A percentile compares a stretch with the other conserved stretches of the same genome.
These are phyloP conservation scores for Hyphodiscus sp. DNA, from an alignment of 2,329 filamentous ascomycete species.

Conservation along the genomic window DNA sequence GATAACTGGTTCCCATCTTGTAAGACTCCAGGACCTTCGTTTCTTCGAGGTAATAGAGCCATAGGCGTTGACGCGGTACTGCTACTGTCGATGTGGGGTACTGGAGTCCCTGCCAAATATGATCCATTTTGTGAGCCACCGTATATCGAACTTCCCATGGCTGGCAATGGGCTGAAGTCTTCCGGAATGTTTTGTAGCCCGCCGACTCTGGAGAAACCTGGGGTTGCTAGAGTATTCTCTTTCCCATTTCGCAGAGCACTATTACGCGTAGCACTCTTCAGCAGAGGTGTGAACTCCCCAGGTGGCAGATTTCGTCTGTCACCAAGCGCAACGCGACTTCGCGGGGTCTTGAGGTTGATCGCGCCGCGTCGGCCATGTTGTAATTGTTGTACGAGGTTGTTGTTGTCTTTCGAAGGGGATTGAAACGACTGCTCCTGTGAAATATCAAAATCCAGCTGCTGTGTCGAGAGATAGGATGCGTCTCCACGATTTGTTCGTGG, in stretches of 20 bases:
- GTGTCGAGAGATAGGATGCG: conserved; percentile 68
- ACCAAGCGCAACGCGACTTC: conserved; percentile 59
- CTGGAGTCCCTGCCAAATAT: conserved; percentile 62
- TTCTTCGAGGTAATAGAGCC: conserved; percentile 57
- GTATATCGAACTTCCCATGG: conserved; percentile 66
- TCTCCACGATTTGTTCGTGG: conserved; percentile 81
- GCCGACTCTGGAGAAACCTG: conserved; percentile 54
- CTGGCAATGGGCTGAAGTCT: conserved; percentile 68
- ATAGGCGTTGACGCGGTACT: conserved; percentile 81
- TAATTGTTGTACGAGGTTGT: conserved; percentile 70
- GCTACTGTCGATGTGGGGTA: conserved; percentile 70
- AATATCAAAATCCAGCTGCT: conserved; percentile 67
- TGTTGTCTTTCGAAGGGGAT: conserved; percentile 67
- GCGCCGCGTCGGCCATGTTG: conserved; percentile 55
- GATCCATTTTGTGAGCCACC: conserved; percentile 56
- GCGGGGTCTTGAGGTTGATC: conserved; percentile 64
- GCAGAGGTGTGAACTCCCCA: conserved; percentile 85
- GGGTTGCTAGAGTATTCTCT: conserved; percentile 61
- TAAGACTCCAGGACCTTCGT: conserved; percentile 59
- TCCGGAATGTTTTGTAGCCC: conserved; percentile 58
- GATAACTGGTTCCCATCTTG: conserved; percentile 88
- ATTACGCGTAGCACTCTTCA: conserved; percentile 73
- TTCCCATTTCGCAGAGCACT: conserved; percentile 61
- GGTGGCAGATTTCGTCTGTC: conserved; percentile 66
- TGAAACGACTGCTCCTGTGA: conserved; percentile 84